These are phyloP conservation scores for Pseudozyma hubeiensis DNA, from an alignment of 1,284 basidiomycete species.

Conservation along the genomic window DNA sequence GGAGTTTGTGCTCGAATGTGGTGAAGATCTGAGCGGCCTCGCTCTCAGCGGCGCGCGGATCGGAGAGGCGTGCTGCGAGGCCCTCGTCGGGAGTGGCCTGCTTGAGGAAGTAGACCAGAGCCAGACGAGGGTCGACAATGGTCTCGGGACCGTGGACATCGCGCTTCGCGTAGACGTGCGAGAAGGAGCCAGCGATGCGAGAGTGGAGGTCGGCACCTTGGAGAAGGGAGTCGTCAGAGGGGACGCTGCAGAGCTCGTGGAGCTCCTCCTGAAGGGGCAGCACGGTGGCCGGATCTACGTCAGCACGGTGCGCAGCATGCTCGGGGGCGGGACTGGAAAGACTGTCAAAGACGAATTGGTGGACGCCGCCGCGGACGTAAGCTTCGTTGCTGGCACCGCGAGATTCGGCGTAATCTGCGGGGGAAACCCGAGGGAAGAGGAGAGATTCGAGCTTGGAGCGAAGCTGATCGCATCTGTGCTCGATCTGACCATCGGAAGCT, in stretches of 20 bases:
- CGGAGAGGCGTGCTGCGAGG: slow-evolving; percentile 44
- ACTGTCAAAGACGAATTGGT: slow-evolving; percentile 51
- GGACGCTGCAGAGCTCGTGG: slow-evolving; percentile 52
- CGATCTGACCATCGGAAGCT: slow-evolving; percentile 17
- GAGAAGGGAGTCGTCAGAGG: slow-evolving; percentile 54
- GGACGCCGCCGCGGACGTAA: slow-evolving; percentile 37
- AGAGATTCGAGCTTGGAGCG: slow-evolving; percentile 40
- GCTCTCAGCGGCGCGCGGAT: slow-evolving; percentile 32
- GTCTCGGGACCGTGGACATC: slow-evolving; percentile 31
- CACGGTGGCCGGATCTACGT: slow-evolving; percentile 25
- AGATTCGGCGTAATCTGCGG: slow-evolving; percentile 31
- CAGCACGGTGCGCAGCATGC: slow-evolving; percentile 21
- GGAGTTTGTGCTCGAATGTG: slow-evolving; percentile 55
- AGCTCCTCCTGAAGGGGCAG: slow-evolving; percentile 53
- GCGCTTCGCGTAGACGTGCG: slow-evolving; percentile 33
- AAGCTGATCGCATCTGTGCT: slow-evolving; percentile 40
- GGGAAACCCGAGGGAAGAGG: slow-evolving; percentile 24
- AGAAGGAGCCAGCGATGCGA: slow-evolving; percentile 40
- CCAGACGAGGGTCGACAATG: slow-evolving; percentile 55
- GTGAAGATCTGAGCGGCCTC: slow-evolving; percentile 49
- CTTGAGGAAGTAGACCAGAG: slow-evolving; percentile 54
- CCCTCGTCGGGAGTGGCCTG: slow-evolving; percentile 52
- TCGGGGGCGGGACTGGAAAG: slow-evolving; percentile 14
- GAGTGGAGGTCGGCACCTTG: slow-evolving; percentile 52
- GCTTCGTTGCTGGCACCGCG: slow-evolving; percentile 25